Evolutionary conservation across 768 basidiomycete genomes (phyloP).

Genomic region (Lentinula edodes): DNA sequence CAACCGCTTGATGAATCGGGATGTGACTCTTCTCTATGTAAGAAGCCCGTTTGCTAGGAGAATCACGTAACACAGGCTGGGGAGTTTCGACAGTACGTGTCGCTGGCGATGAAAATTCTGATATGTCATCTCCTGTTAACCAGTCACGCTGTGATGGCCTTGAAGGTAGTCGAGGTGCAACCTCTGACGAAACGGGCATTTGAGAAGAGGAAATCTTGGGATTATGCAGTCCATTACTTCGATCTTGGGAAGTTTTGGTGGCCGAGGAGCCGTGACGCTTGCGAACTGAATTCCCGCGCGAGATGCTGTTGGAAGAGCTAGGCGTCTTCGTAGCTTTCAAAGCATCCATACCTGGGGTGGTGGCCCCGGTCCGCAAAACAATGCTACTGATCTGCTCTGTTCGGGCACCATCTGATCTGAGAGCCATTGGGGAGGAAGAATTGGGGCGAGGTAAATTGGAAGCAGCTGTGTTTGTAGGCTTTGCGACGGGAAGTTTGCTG

Average conservation of each 20-base stretch:
- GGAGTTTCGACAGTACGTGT: constrained; percentile 15
- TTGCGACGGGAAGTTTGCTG: background rate
- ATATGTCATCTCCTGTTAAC: constrained; percentile 60
- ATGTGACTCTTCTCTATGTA: constrained; percentile 46
- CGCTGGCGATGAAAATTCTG: constrained; percentile 14
- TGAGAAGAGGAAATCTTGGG: constrained; percentile 9
- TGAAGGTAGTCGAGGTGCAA: constrained; percentile 7
- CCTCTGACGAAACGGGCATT: constrained; percentile 5
- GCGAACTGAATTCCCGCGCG: constrained; percentile 41
- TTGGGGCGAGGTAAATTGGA: constrained; percentile 14
- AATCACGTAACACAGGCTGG: constrained; percentile 56
- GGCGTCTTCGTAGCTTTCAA: constrained; percentile 8
- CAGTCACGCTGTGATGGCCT: constrained; percentile 29
- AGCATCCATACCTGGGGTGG: background rate
- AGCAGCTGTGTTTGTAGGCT: background rate
- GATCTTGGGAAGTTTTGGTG: constrained; percentile 27
- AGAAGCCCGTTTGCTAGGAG: constrained; percentile 69
- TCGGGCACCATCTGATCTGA: constrained; percentile 33
- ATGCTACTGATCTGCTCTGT: constrained; percentile 55
- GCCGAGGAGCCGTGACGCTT: constrained; percentile 44
- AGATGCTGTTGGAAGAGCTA: constrained; percentile 7
- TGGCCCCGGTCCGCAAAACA: constrained; percentile 37
- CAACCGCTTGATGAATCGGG: constrained; percentile 31
- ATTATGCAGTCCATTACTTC: background rate
- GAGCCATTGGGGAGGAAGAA: constrained; percentile 16